These are phyloP conservation scores for Neurospora sp. DNA, from an alignment of 495 filamentous ascomycete species.

Conservation along the genomic window DNA sequence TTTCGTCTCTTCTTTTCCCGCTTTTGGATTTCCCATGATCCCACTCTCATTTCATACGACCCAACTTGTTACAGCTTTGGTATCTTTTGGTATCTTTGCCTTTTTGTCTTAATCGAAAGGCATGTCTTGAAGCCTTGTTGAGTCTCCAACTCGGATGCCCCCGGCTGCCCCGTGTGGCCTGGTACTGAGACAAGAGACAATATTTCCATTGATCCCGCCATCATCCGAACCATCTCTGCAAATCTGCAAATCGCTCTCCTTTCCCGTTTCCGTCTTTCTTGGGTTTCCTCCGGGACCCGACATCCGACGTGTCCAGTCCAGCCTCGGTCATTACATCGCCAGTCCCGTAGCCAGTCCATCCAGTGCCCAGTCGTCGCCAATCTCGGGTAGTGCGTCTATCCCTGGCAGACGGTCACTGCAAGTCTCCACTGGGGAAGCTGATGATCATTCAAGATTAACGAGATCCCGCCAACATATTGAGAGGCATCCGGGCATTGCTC, in stretches of 20 bases:
- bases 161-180: neutral
- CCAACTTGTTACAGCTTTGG: neutral
- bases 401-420: neutral
- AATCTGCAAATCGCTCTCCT: neutral
- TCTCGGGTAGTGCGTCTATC: neutral
- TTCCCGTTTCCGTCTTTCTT: neutral
- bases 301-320: neutral
- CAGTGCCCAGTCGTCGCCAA: neutral
- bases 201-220: neutral
- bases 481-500: neutral
- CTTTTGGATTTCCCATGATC: neutral
- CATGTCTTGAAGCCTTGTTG: neutral
- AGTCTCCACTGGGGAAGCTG: neutral
- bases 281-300: neutral
- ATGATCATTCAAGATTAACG: neutral
- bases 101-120: neutral
- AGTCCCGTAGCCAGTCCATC: neutral
- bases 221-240: neutral
- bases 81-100: neutral
- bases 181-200: neutral
- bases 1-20: neutral
- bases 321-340: neutral
- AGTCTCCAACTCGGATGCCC: neutral
- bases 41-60: neutral
- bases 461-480: neutral